Evolutionary conservation across 371 early-diverging fungal genomes (phyloP), one percentile per base, ranked within the genome.

Genomic region (Capillidium rhysosporum): DNA sequence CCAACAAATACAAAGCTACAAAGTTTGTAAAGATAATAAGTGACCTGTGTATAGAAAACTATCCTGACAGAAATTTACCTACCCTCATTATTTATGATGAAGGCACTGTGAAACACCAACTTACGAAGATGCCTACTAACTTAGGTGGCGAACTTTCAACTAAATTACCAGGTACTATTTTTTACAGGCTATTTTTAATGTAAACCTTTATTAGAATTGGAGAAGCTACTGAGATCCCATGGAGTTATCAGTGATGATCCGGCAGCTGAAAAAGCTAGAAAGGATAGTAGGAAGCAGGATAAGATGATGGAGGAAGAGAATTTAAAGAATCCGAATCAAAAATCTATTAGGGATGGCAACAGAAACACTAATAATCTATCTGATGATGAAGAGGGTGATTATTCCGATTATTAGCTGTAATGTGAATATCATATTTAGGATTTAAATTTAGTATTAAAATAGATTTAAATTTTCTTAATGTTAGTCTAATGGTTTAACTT

Each of bases 21-120:
- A 96, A 96, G 70, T 94, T 96, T 66, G 62, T 85, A 34, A 89
- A 89, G 59, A 92, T 92, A 59, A 73, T 87, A 12, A 82, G 82
- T 2, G 87, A 88, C 55, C 84, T 86, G 57, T 92, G 93, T 69
- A 92, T 95, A 60, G 86, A 80, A 44, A 84, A 87, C 58, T 94
- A 89, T 58, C 94, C 94, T 1, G 93, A 93, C 64, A 67, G 72
- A 40, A 92, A 92, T 63, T 63, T 89, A 40, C 91, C 90, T n/a
- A 91, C 96, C 0, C 64, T 95, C 23, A 61, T 95, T 49, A 69
- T 92, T 44, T 94, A 92, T 63, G 82, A 82, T 21, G 63, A 84
- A 8, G 89, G 92, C 20, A 92, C 93, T 54, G 63, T 92, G 44
- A 76, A 72, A 57, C 69, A 75, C 1, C 89, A 95, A 61, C 62